Base-by-base conservation (phyloP, 768 basidiomycete genomes). In the Cubamyces sp. region DNA sequence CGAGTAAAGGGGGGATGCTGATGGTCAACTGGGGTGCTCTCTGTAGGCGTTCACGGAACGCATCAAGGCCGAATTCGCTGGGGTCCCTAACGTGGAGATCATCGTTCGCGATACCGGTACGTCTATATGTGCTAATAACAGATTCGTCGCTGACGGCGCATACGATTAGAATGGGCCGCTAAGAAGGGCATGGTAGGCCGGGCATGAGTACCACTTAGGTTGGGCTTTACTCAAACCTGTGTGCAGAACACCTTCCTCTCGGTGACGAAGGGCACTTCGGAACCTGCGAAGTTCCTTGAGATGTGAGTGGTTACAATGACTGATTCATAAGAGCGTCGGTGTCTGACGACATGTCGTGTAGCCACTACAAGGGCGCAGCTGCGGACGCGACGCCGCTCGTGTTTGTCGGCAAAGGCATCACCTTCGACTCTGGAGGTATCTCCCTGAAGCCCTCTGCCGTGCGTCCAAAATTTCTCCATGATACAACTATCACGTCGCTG, bases 371-470 rank as follows among this genome's bases (percentile, higher is more conserved):
- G 34, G 92, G 92, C n/a, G 87, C 84, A 1, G 71, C 82, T 3
- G 77, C 80, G 64, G 75, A 81, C 52, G 85, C 78, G 0, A 79
- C 79, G 55, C 92, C 91, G 3, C 78, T 92, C 15, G 88, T 85
- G 3, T 80, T 92, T 62, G 91, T 95, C 39, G 93, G 93, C 37
- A 94, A 95, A 72, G 93, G 93, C 62, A 87, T 95, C 71, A 94
- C 92, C 16, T 96, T 95, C 65, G 92, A 96, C 74, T 86, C 87
- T 3, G 92, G 92, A 79, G 92, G 92, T 66, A 94, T 94, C 74
- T 90, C 88, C 61, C 76, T 96, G 74, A 95, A 95, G 75, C 85
- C 90, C n/a, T 71, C 81, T 37, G 80, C 81, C 37, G 91, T 87
- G 63, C 68, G 84, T 79, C 7, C 8, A 5, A 45, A 47, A 4